Base-by-base conservation (phyloP, 2,329 filamentous ascomycete genomes). In the Calonectria naviculata region DNA sequence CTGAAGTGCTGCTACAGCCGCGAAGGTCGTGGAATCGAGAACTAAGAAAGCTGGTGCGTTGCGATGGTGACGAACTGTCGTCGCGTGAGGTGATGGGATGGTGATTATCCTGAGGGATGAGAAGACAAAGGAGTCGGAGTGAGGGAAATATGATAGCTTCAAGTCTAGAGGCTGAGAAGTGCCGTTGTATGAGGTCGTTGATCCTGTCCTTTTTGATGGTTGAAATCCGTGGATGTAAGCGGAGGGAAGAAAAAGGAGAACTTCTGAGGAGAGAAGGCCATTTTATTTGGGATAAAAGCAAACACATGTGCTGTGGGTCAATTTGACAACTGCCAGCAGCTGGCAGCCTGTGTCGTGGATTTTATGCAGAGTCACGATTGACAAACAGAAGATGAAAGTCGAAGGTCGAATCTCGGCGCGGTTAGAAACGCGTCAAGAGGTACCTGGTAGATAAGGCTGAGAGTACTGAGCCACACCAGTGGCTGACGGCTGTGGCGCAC, bases 381-480 rank as follows among this genome's bases (percentile, higher is more conserved):
- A 26, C 42, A 26, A 38, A 34, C n/a, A 31, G 26, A n/a, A 26
- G 47, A 47, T 60, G 42, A 47, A 64, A 44, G 42, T 61, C 44
- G 34, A 67, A 70, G 58, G 67, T 67, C 70, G 71, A 21, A 36
- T 21, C 68, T 62, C 56, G 24, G 36, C 41, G 31, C 42, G 62
- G 67, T 65, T 34, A 21, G 36, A 29, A 63, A 49, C 46, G 47
- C 47, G 47, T 63, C 29, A 28, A 54, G 26, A n/a, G n/a, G n/a
- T n/a, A n/a, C n/a, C n/a, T n/a, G n/a, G 17, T 31, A 56, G 75
- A 71, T 65, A 75, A 78, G 74, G 74, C 73, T 74, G 74, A 71
- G 41, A 65, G 61, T 19, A 68, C 70, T 44, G 67, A 77, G 69
- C 65, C 29, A 15, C 44, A 60, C 21, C 28, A 68, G 76, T 76